Evolutionary conservation across 371 early-diverging fungal genomes (phyloP), one percentile per base, ranked within the genome.

Genomic region (Mucor plumbeus): DNA sequence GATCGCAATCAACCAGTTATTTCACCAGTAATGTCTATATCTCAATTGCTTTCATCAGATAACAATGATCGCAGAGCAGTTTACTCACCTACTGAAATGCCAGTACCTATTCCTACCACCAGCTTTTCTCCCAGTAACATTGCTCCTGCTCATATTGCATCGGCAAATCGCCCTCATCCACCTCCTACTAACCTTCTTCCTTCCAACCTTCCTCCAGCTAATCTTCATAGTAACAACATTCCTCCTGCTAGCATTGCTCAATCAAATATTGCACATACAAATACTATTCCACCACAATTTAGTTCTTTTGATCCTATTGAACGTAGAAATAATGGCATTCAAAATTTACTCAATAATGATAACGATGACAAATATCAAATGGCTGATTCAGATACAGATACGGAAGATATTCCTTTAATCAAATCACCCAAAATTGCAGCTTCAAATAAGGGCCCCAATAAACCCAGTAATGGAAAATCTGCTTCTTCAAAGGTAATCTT

Each of bases 21-120:
- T 11, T 73, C 82, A 31, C 79, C 82, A 33, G 68, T 78, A 31
- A 82, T 82, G 82, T 82, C 82, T 14, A 82, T 82, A 56, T 82
- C 82, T 13, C 82, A 82, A 53, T 54, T 82, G 0, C 67, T 82
- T 50, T 77, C 79, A 14, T 72, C 74, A 5, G 78, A 78, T 61
- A 68, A 71, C n/a, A 44, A 67, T n/a, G 56, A 71, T 8, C 59
- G 48, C 10, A 44, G 50, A 62, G 39, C 64, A 35, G 41, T 33
- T 9, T 59, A 63, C 17, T 59, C 69, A 47, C 61, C 64, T 17
- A 41, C 57, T 58, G 44, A 26, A 55, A 44, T 26, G 41, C 8
- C 43, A 41, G 44, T 35, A 3, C 56, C 54, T n/a, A 13, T 60
- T 14, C 44, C 44, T 17, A n/a, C 17, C n/a, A 44, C 8, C 5